Base-by-base conservation (phyloP, 108 stramenopile genomes). In the Parmales sp. region DNA sequence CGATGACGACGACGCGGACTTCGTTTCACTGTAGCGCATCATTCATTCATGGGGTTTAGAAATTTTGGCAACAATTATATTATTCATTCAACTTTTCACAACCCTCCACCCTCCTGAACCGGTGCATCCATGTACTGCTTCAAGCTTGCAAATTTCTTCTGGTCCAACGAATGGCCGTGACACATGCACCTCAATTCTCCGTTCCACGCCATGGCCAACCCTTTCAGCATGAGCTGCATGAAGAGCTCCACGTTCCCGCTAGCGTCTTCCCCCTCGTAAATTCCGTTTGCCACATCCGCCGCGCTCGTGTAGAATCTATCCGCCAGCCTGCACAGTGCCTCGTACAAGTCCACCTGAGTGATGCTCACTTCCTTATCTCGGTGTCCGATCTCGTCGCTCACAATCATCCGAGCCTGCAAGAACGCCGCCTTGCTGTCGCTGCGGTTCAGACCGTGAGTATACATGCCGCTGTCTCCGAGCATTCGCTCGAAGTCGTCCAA, bases 141-240 rank as follows among this genome's bases (percentile, higher is more conserved):
- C 29, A 60, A 34, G 3, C 11, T 13, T 20, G 54, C 54, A 16
- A 60, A 60, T 31, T 60, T 60, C 54, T 60, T 60, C 4, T 60
- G 26, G 54, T 60, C 54, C 54, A 28, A 60, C 31, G 54, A 28
- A 34, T 60, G 54, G 13, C 54, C 54, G 54, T 60, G 54, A 34
- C 54, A 60, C 29, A 19, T 11, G 28, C 54, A 60, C 54, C 28
- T 60, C 16, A 60, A 34, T 16, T 60, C 54, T 34, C 54, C 54
- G 31, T 34, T 34, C 54, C 54, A 60, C 29, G 31, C 4, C 16
- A 60, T 16, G 3, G 54, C 54, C 54, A 60, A 34, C 29, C 54
- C 54, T 28, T 34, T 20, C 9, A 60, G 20, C 26, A 60, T 3
- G 6, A 34, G 29, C 54, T 26, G 3, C 29, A 60, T 5, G 26